A percentile compares a stretch with the other conserved stretches of the same genome.
These are phyloP conservation scores for Volutella citrinella DNA, from an alignment of 2,329 filamentous ascomycete species.

Conservation along the genomic window DNA sequence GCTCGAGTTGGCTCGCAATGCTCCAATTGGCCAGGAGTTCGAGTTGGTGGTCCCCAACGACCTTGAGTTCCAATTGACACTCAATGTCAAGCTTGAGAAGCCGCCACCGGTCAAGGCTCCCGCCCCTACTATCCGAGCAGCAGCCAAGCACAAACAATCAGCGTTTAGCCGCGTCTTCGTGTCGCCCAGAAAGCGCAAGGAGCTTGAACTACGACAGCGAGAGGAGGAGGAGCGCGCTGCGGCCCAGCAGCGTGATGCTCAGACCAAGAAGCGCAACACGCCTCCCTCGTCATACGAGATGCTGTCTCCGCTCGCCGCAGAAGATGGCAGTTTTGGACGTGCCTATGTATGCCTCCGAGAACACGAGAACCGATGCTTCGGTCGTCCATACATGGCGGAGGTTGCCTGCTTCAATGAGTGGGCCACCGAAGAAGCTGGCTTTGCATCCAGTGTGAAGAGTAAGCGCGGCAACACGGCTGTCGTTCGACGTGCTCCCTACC, in stretches of 20 bases:
- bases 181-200: constrained; percentile 94
- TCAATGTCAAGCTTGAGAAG: constrained; percentile 91
- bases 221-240: constrained; percentile 76
- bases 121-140: constrained; percentile 58
- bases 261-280: constrained; percentile 58
- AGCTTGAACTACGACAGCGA: constrained; percentile 79
- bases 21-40: constrained; percentile 96
- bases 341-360: constrained; percentile 93
- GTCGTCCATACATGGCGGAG: constrained; percentile 82
- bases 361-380: constrained; percentile 84
- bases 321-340: constrained; percentile 90
- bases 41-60: constrained; percentile 96
- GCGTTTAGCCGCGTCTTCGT: constrained; percentile 90
- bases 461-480: constrained; percentile 73
- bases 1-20: constrained; percentile 87
- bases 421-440: constrained; percentile 80
- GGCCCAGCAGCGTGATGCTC: constrained; percentile 61
- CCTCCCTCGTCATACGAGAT: constrained; percentile 80
- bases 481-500: constrained; percentile 87
- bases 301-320: constrained; percentile 78
- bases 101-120: constrained; percentile 61
- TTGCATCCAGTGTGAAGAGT: constrained; percentile 87
- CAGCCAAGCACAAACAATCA: constrained; percentile 72
- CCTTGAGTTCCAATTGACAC: constrained; percentile 95
- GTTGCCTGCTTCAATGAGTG: constrained; percentile 98